phyloP scores from a whole-genome alignment of 495 filamentous ascomycete species.

The Daldinia concentrica region DNA sequence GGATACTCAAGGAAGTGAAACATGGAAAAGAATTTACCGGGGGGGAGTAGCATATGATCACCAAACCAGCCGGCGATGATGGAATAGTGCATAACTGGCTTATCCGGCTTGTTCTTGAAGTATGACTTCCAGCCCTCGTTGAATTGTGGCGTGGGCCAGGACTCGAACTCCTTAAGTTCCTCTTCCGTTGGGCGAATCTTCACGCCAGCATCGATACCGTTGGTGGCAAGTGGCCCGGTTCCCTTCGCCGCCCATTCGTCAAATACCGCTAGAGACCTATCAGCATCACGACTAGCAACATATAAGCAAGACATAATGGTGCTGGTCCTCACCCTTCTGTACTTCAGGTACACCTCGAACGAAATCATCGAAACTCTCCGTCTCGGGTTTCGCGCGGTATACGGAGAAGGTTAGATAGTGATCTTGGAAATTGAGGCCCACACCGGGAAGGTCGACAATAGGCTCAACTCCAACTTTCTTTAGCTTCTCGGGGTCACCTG shows the following conservation, averaged over 20 bases:
- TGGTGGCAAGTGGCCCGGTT: conserved; percentile 81
- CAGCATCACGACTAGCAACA: conserved; percentile 4
- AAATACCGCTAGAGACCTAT: conserved; percentile 57
- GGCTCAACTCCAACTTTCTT: conserved; percentile 74
- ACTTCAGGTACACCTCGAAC: conserved; percentile 75
- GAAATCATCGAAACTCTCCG: conserved; percentile 85
- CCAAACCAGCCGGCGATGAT: conserved; percentile 74
- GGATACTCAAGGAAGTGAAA: conserved; percentile 89
- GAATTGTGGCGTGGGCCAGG: conserved; percentile 74
- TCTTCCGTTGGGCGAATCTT: conserved; percentile 78
- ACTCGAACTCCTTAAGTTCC: conserved; percentile 73
- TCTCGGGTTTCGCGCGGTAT: conserved; percentile 78
- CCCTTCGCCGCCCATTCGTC: conserved; percentile 83
- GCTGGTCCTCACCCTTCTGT: conserved; percentile 61
- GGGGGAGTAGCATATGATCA: conserved; percentile 77
- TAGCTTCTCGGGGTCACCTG: conserved; percentile 75
- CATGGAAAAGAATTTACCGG: conserved; percentile 87
- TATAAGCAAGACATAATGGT: background rate
- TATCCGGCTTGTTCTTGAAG: conserved; percentile 86
- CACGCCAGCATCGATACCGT: conserved; percentile 85
- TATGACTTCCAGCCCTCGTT: conserved; percentile 77
- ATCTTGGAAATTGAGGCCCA: conserved; percentile 86
- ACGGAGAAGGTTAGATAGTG: conserved; percentile 84
- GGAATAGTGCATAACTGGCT: conserved; percentile 86
- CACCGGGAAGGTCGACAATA: conserved; percentile 79